Evolutionary conservation across 257 asterid species (phyloP), one percentile per base, ranked within the genome.

Genomic region (Gynochthodes officinalis): DNA sequence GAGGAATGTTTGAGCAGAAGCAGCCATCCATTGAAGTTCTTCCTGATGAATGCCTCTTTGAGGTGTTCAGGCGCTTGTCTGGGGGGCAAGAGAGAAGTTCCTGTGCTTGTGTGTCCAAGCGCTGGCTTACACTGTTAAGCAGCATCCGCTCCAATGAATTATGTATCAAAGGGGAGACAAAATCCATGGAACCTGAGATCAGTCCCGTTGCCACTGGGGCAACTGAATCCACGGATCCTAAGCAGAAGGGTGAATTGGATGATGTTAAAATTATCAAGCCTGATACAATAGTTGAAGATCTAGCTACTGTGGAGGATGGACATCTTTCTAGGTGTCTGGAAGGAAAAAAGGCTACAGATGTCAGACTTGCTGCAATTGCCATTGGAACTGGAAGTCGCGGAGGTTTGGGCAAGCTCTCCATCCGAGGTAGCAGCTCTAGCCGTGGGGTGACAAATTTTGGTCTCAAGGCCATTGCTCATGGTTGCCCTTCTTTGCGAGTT

Each of bases 21-120:
- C 73, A 55, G 73, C 85, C 94, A 54, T 90, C 97, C 13, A 90
- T 95, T 37, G 98, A 95, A 66, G 82, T 84, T 78, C 96, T 95
- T 46, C 98, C 99, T 10, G 96, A 95, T 72, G 99, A 90, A 85
- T 95, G 97, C 83, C 96, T 92, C 67, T 95, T 88, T 46, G 99
- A 92, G 96, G 76, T 95, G 64, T 80, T 95, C 86, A 80, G 98
- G 76, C 95, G 96, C 7, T 83, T 95, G 69, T 75, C 86, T 2
- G 87, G 87, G 10, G 90, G 88, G 76, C 84, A 86, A 67, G 98
- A 87, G 78, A 87, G 90, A 81, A 86, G 93, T 75, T 75, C 76
- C 11, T 92, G 89, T 69, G 97, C 99, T 57, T 80, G 83, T 74
- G 99, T 92, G 33, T 95, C 99, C 40, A 95, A 95, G 77, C 90